These are phyloP conservation scores for Talaromyces marneffei DNA, from an alignment of 2,329 filamentous ascomycete species.

Conservation along the genomic window DNA sequence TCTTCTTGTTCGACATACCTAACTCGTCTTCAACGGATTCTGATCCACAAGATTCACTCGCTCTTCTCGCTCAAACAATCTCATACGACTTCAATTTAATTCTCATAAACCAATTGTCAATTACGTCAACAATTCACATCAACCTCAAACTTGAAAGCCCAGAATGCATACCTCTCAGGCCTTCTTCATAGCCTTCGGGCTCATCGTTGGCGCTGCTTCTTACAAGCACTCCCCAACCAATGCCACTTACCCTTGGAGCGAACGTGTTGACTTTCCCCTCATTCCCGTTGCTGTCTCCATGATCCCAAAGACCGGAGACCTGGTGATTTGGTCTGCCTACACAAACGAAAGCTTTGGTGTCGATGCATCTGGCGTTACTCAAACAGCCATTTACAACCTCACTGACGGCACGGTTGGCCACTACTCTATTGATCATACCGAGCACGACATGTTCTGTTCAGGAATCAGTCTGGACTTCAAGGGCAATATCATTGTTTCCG, in stretches of 20 bases:
- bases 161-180: neutral
- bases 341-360: slow-evolving; percentile 10
- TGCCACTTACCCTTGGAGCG: slow-evolving; percentile 8
- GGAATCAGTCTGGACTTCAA: slow-evolving; percentile 48
- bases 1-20: neutral
- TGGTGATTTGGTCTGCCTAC: slow-evolving; percentile 13
- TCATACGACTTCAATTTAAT: neutral
- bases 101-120: neutral
- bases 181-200: neutral
- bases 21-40: neutral
- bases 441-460: slow-evolving; percentile 24
- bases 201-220: neutral
- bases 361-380: slow-evolving; percentile 10
- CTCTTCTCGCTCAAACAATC: neutral
- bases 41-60: neutral
- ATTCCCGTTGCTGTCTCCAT: slow-evolving; percentile 15
- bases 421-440: slow-evolving; percentile 10
- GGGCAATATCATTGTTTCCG: slow-evolving; percentile 50
- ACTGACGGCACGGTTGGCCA: slow-evolving; percentile 5
- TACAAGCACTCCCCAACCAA: slow-evolving; percentile 6
- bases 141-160: neutral
- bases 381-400: slow-evolving; percentile 15
- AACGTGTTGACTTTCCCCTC: slow-evolving; percentile 13
- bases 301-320: slow-evolving; percentile 9
- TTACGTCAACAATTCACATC: neutral